A percentile compares a stretch with the other conserved stretches of the same genome.
phyloP scores from a whole-genome alignment of 257 asterid genomes.

The Gynochthodes officinalis region DNA sequence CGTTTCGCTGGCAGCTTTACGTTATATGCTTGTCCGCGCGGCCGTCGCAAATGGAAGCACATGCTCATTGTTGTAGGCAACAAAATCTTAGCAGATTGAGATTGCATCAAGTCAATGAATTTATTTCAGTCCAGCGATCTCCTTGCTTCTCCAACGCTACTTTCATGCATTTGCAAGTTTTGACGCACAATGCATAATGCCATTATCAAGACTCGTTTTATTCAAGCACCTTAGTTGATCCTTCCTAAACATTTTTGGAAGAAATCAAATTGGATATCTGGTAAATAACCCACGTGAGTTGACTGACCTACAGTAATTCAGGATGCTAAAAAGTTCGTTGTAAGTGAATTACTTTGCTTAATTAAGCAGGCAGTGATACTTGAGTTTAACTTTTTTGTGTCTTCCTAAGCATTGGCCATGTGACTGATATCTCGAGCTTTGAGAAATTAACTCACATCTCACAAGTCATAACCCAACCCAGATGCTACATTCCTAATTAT shows the following conservation, averaged over 20 bases:
- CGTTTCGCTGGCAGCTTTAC: too few species aligned
- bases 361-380: neutral
- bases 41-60: neutral
- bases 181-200: neutral
- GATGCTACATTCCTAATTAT: neutral
- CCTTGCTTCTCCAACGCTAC: too few species aligned
- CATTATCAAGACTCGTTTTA: neutral
- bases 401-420: conserved; percentile 48
- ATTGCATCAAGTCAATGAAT: too few species aligned
- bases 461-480: neutral
- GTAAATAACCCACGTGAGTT: too few species aligned
- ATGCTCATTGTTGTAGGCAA: neutral
- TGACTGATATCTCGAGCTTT: conserved; percentile 44
- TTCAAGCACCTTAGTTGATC: too few species aligned
- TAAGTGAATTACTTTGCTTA: neutral
- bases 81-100: too few species aligned
- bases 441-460: conserved; percentile 20
- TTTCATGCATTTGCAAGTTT: too few species aligned
- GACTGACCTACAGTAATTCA: neutral
- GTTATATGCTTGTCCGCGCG: neutral
- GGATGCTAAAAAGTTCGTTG: too few species aligned
- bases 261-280: too few species aligned
- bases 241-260: too few species aligned
- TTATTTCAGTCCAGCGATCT: too few species aligned
- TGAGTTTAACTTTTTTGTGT: neutral